A percentile compares a stretch with the other conserved stretches of the same genome.
phyloP scores from a whole-genome alignment of 495 filamentous ascomycete species.

The Terfezia claveryi region DNA sequence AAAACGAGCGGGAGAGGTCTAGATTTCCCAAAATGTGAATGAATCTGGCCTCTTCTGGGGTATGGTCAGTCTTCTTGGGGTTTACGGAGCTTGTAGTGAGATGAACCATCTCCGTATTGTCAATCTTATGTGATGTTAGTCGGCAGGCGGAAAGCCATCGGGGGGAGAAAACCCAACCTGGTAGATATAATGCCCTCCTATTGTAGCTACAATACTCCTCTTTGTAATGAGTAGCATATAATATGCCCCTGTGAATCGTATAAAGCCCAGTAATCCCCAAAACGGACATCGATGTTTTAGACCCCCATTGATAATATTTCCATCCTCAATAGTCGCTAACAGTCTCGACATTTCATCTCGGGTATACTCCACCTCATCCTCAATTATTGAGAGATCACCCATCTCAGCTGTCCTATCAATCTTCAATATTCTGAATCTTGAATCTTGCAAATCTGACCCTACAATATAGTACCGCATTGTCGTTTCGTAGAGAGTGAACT shows the following conservation, averaged over 20 bases:
- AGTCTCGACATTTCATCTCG: conserved; percentile 84
- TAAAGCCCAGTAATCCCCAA: conserved; percentile 87
- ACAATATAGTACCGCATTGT: conserved; percentile 81
- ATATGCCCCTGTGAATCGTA: conserved; percentile 85
- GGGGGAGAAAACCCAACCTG: conserved; percentile 25
- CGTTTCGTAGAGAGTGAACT: conserved; percentile 88
- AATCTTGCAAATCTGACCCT: conserved; percentile 71
- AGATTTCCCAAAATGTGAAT: conserved; percentile 74
- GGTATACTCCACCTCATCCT: conserved; percentile 86
- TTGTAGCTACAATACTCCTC: conserved; percentile 80
- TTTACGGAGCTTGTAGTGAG: conserved; percentile 38
- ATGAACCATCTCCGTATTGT: conserved; percentile 83
- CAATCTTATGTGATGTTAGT: conserved; percentile 28
- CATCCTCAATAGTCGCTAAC: conserved; percentile 84
- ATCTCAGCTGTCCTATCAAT: conserved; percentile 75
- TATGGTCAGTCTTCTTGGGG: conserved; percentile 45
- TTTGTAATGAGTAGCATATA: conserved; percentile 97
- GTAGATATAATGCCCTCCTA: conserved; percentile 89
- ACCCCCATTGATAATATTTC: conserved; percentile 78
- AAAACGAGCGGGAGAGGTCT: conserved; percentile 75
- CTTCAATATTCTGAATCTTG: conserved; percentile 72
- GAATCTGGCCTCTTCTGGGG: conserved; percentile 76
- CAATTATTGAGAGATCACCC: conserved; percentile 58
- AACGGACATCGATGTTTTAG: conserved; percentile 73
- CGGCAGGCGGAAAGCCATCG: background rate